Conservation (phyloP, 768 basidiomycete species). For the Naganishia friedmannii region DNA sequence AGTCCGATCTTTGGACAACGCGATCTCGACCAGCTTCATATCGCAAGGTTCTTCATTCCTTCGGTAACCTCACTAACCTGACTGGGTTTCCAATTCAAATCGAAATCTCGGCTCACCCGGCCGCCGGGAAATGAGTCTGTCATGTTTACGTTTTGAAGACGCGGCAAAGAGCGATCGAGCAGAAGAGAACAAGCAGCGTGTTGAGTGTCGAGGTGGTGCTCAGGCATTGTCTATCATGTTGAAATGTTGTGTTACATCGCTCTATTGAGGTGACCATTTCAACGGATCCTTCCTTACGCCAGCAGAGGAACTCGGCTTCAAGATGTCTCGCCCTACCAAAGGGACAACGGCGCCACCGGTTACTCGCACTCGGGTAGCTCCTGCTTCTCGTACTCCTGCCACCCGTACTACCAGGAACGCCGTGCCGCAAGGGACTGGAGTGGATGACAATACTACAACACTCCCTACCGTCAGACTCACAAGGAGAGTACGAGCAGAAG, state of each 20-base stretch:
- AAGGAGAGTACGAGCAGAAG: not conserved
- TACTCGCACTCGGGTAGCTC: not conserved
- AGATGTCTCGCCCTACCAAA: slow-evolving; percentile 7
- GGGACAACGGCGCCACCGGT: not conserved
- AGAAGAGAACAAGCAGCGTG: not conserved
- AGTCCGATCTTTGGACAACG: too few species aligned
- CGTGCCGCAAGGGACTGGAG: not conserved
- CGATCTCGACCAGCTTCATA: too few species aligned
- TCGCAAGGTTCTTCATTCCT: not conserved
- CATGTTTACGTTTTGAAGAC: not conserved
- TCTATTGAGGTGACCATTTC: not conserved
- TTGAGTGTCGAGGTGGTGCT: not conserved
- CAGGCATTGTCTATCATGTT: too few species aligned
- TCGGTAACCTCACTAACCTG: too few species aligned
- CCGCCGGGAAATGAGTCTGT: not conserved
- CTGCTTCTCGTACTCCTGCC: not conserved
- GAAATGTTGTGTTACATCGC: too few species aligned
- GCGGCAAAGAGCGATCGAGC: not conserved
- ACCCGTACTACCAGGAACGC: slow-evolving; percentile 12
- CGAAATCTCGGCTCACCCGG: not conserved
- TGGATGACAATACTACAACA: not conserved
- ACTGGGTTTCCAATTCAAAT: not conserved
- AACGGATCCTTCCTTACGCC: not conserved
- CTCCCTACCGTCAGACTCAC: not conserved
- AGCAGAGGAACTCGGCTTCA: not conserved